Percentiles rank a stretch among this genome's conserved stretches.
Conservation (phyloP, 306 rosid genomes). For the Corylus heterophylla region DNA sequence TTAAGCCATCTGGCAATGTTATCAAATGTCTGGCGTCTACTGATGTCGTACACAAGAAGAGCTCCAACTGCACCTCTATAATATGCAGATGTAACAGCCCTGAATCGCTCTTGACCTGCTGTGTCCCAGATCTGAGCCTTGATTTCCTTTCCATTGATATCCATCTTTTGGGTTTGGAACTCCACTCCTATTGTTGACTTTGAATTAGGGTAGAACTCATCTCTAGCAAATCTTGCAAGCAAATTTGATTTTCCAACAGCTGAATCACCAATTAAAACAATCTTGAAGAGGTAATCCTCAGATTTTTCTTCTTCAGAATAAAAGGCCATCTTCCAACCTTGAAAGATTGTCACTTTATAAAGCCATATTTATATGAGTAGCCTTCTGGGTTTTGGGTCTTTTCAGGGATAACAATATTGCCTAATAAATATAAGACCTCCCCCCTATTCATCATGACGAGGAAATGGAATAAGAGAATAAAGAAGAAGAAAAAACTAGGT, state of each 20-base stretch:
- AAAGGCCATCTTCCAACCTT: conserved; percentile 56
- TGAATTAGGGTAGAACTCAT: conserved; percentile 88
- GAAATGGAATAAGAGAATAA: conserved; percentile 42
- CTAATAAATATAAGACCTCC: conserved; percentile 29
- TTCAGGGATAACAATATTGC: conserved; percentile 33
- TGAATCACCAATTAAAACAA: conserved; percentile 87
- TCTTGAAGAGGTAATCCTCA: conserved; percentile 94
- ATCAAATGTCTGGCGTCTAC: conserved; percentile 83
- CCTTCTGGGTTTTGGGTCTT: conserved; percentile 40
- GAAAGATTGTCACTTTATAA: conserved; percentile 41
- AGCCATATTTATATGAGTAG: conserved; percentile 39
- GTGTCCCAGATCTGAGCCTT: conserved; percentile 97
- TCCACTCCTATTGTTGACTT: conserved; percentile 95
- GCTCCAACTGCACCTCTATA: conserved; percentile 94
- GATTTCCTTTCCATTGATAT: conserved; percentile 78
- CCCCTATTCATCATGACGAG: conserved; percentile 26
- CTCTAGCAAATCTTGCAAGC: conserved; percentile 91
- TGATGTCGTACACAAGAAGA: conserved; percentile 80
- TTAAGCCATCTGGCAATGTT: conserved; percentile 89
- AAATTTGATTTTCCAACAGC: conserved; percentile 92
- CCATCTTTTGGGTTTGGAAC: conserved; percentile 86
- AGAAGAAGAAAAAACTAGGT: conserved; percentile 28
- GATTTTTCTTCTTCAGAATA: conserved; percentile 70
- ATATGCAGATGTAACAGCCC: conserved; percentile 94
- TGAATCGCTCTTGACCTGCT: conserved; percentile 90